These are phyloP conservation scores for Termitomyces sp. DNA, from an alignment of 768 basidiomycete species.

Conservation along the genomic window DNA sequence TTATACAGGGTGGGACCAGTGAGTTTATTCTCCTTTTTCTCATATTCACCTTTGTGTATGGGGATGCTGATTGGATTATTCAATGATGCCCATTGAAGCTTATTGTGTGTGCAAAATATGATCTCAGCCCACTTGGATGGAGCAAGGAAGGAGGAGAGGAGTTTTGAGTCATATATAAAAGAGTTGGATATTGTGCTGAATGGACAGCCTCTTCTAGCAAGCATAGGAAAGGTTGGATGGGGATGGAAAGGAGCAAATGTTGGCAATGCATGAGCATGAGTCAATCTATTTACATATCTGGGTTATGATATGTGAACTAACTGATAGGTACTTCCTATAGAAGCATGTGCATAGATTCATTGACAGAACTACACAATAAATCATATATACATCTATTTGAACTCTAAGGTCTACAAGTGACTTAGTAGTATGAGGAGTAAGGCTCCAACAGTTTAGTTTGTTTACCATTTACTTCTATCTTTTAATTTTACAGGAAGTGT, in stretches of 20 bases:
- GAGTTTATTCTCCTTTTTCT: background rate
- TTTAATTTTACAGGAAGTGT: too few species aligned
- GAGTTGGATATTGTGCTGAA: constrained; percentile 52
- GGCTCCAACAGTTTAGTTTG: too few species aligned
- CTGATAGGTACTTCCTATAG: too few species aligned
- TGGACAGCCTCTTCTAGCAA: background rate
- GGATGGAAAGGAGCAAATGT: background rate
- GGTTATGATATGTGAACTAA: background rate
- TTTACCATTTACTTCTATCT: too few species aligned
- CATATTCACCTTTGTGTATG: background rate
- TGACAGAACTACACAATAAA: too few species aligned
- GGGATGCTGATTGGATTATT: background rate
- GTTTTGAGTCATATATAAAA: constrained; percentile 70
- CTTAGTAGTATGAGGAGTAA: too few species aligned
- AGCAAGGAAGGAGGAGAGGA: constrained; percentile 63
- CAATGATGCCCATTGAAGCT: constrained; percentile 51
- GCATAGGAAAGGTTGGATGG: background rate
- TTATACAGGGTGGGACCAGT: constrained; percentile 17
- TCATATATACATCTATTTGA: too few species aligned
- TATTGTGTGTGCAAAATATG: constrained; percentile 78
- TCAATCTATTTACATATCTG: background rate
- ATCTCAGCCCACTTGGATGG: constrained; percentile 83
- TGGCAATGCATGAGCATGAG: background rate
- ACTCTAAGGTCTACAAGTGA: background rate
- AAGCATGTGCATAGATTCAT: too few species aligned